Conservation (phyloP, 257 asterid genomes). For the Solanum tarapatanum region DNA sequence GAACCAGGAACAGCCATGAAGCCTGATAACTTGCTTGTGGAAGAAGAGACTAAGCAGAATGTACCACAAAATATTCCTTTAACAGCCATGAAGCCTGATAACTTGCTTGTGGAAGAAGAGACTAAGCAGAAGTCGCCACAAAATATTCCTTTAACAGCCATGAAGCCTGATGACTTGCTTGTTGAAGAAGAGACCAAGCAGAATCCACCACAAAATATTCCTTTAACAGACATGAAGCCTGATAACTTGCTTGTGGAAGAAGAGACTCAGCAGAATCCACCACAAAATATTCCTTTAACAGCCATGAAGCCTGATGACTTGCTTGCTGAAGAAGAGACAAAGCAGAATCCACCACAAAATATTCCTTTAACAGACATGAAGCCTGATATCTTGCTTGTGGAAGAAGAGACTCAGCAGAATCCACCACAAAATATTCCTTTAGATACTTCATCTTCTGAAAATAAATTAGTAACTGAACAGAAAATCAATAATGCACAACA, state of each 20-base stretch:
- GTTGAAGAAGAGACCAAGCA: slow-evolving; percentile 4
- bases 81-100: not conserved
- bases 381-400: not conserved
- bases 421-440: not conserved
- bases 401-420: not conserved
- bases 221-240: not conserved
- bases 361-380: not conserved
- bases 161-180: not conserved
- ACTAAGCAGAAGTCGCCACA: not conserved
- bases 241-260: not conserved
- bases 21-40: not conserved
- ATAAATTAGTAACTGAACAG: not conserved
- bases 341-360: slow-evolving; percentile 1
- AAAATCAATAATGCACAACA: not conserved
- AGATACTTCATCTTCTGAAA: not conserved
- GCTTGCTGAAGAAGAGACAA: not conserved
- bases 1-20: not conserved
- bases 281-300: not conserved
- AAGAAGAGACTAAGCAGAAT: not conserved
- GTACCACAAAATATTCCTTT: not conserved
- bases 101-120: not conserved
- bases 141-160: not conserved
- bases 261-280: not conserved
- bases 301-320: not conserved
- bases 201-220: not conserved